A percentile compares a stretch with the other conserved stretches of the same genome.
Conservation (phyloP, 345 rosid species). For the Euclidium syriacum region DNA sequence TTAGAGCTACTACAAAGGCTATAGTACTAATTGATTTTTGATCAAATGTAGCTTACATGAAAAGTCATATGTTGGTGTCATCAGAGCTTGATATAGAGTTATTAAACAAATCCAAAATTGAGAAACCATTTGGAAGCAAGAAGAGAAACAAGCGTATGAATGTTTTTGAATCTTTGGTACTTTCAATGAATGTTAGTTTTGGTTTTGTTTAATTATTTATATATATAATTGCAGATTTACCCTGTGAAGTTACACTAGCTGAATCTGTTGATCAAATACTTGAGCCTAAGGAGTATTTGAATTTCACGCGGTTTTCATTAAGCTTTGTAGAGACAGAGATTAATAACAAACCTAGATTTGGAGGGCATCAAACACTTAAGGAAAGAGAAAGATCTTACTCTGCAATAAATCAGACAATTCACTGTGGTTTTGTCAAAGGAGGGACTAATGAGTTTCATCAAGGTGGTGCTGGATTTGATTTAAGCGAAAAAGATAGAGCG, state of each 20-base stretch:
- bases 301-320: slow-evolving; percentile 51
- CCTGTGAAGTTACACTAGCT: slow-evolving; percentile 55
- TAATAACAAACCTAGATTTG: slow-evolving; percentile 53
- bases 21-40: slow-evolving; percentile 6
- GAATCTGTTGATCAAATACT: slow-evolving; percentile 45
- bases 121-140: slow-evolving; percentile 30
- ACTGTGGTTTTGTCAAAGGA: slow-evolving; percentile 84
- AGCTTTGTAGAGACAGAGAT: slow-evolving; percentile 50
- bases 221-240: slow-evolving; percentile 45
- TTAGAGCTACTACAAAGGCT: background rate
- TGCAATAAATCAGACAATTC: slow-evolving; percentile 61
- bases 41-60: slow-evolving; percentile 17
- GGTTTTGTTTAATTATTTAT: background rate
- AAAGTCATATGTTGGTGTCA: slow-evolving; percentile 4
- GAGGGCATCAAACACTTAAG: slow-evolving; percentile 71
- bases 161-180: background rate
- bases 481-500: slow-evolving; percentile 56
- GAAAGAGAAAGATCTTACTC: slow-evolving; percentile 72
- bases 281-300: slow-evolving; percentile 46
- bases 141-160: slow-evolving; percentile 25
- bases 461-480: slow-evolving; percentile 57
- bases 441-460: slow-evolving; percentile 41
- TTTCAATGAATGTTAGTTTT: background rate
- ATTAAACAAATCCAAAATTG: slow-evolving; percentile 17
- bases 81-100: slow-evolving; percentile 19